Evolutionary conservation across 345 rosid species (phyloP).

Genomic region (Salix dunnii): DNA sequence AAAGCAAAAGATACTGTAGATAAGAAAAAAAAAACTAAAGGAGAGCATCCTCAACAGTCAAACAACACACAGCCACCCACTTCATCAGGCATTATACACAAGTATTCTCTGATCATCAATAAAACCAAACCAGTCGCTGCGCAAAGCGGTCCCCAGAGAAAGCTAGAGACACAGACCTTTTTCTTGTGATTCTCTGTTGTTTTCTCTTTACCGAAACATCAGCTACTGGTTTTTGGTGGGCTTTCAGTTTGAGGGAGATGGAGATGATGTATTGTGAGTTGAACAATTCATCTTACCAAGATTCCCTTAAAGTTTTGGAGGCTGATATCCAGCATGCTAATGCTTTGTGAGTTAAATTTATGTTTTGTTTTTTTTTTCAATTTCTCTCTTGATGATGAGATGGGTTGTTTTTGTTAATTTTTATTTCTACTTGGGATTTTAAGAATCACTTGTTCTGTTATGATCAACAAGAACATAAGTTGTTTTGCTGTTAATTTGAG

Average conservation of each 20-base stretch:
- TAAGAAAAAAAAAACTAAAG: conserved; percentile 7
- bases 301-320: conserved; percentile 72
- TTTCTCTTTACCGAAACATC: neutral
- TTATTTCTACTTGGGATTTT: conserved; percentile 1
- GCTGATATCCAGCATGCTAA: conserved; percentile 89
- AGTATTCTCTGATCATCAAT: conserved; percentile 16
- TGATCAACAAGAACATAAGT: conserved; percentile 1
- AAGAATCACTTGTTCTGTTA: neutral
- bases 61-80: conserved; percentile 4
- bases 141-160: conserved; percentile 16
- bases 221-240: neutral
- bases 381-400: conserved; percentile 7
- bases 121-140: conserved; percentile 5
- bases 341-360: conserved; percentile 60
- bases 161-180: neutral
- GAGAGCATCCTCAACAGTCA: neutral
- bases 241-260: conserved; percentile 1
- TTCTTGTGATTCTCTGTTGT: neutral
- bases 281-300: conserved; percentile 42
- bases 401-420: neutral
- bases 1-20: conserved; percentile 6
- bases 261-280: conserved; percentile 27
- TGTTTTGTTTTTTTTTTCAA: neutral
- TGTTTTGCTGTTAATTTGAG: conserved; percentile 8
- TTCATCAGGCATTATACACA: neutral